Base-by-base conservation (phyloP, 2,329 filamentous ascomycete genomes). In the Pyricularia grisea region DNA sequence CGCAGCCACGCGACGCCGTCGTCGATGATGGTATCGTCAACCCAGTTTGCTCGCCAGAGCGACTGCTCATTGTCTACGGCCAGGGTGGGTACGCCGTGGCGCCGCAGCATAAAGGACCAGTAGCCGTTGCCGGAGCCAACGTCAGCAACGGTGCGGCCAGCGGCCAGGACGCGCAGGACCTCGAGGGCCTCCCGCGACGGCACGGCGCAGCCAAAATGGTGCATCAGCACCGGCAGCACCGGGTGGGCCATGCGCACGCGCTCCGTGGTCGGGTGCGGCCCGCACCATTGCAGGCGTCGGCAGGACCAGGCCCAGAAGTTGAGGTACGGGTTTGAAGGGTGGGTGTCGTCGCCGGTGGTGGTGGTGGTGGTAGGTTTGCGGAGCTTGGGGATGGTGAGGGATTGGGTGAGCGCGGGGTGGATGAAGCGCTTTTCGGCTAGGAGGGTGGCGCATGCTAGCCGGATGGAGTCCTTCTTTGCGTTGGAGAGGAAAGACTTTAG, bases 181-280 rank as follows among this genome's bases (percentile, higher is more conserved):
- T 84, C 80, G 14, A 93, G 79, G 1, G 85, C 82, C 73, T 92
- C 89, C 76, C 90, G 89, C 11, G 85, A 87, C 0, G 91, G 91
- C 25, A 88, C 88, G 1, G 86, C 85, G 78, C 90, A 93, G 67
- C 90, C 90, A 76, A 93, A 93, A 77, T 93, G 90, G 78, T 93
- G 90, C 83, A 92, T 93, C 69, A 92, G 82, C 23, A 93, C 81
- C 2, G 90, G 90, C 10, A 93, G 82, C 7, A 92, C 81, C 73
- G 90, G 89, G 78, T 93, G 91, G 67, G 84, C 85, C 83, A 30
- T 81, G 78, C 20, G 55, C 64, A 61, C 11, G 23, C 33, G 55
- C 20, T 81, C 81, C 3, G 88, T 85, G 50, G 79, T 78, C 17
- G 80, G 77, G 74, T 84, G 79, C 2, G 90, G 87, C 1, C 89